Conservation (phyloP, 805 yeast genomes). For the Hanseniaspora valbyensis region DNA sequence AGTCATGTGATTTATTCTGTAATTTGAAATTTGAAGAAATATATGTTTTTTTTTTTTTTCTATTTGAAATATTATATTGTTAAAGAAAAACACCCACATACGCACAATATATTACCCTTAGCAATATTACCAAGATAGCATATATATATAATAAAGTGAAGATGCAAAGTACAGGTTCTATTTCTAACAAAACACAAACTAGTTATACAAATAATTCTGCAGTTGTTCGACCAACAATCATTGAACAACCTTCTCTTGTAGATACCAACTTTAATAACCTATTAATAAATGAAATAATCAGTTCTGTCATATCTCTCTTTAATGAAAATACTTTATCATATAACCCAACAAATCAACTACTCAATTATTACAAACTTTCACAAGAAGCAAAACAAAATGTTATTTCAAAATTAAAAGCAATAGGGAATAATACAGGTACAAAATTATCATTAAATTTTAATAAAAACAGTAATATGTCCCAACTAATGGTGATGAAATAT, state of each 20-base stretch:
- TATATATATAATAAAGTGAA: no score
- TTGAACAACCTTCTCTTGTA: not conserved
- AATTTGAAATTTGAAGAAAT: no score
- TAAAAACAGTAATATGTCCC: constrained; percentile 38
- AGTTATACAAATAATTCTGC: no score
- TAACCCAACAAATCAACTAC: not conserved
- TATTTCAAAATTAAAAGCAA: not conserved
- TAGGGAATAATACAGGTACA: not conserved
- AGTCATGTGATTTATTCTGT: no score
- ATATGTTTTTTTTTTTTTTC: no score
- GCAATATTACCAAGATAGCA: no score
- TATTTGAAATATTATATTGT: no score
- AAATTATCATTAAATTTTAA: not conserved
- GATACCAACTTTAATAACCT: not conserved
- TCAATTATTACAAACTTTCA: not conserved
- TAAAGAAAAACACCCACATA: no score
- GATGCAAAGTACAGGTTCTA: no score
- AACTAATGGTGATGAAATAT: constrained; percentile 78
- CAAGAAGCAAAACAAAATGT: not conserved
- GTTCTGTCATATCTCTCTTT: not conserved
- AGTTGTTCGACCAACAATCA: not conserved
- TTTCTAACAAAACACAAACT: no score
- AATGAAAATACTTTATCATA: not conserved
- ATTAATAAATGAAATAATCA: not conserved
- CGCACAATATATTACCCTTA: no score